These are phyloP conservation scores for Hypocrella siamensis DNA, from an alignment of 2,329 filamentous ascomycete genomes.

Conservation along the genomic window DNA sequence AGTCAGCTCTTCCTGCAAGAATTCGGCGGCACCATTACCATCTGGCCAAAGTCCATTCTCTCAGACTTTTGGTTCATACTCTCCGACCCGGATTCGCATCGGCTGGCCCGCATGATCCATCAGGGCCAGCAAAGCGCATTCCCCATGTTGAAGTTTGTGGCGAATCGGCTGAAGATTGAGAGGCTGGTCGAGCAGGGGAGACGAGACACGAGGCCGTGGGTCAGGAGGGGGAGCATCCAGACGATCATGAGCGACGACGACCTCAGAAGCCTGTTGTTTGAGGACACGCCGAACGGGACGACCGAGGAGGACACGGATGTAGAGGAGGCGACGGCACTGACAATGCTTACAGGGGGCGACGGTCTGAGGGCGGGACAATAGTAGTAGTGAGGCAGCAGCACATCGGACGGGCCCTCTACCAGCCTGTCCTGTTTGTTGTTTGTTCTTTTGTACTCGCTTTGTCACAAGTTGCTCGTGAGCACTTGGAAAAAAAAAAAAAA, in stretches of 20 bases:
- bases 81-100: slow-evolving; percentile 59
- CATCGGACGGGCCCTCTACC: too few relatives aligned
- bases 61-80: slow-evolving; percentile 80
- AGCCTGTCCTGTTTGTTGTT: too few relatives aligned
- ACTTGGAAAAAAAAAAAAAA: too few relatives aligned
- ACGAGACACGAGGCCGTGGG: slow-evolving; percentile 31
- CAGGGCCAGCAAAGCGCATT: slow-evolving; percentile 81
- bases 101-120: slow-evolving; percentile 77
- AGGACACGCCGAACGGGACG: slow-evolving; percentile 17
- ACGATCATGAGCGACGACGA: slow-evolving; percentile 47
- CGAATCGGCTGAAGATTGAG: slow-evolving; percentile 76
- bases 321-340: slow-evolving; percentile 12
- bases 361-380: too few relatives aligned
- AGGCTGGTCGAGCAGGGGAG: slow-evolving; percentile 45
- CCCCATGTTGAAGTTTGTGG: slow-evolving; percentile 81
- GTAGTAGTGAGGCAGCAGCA: too few relatives aligned
- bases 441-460: too few relatives aligned
- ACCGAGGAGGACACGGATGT: slow-evolving; percentile 21
- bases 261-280: slow-evolving; percentile 30
- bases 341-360: slow-evolving; percentile 11
- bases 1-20: slow-evolving; percentile 90
- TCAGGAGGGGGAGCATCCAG: slow-evolving; percentile 37
- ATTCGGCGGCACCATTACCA: slow-evolving; percentile 87
- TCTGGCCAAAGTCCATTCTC: slow-evolving; percentile 72
- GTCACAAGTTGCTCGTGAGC: too few relatives aligned